Base-by-base conservation (phyloP, 2,329 filamentous ascomycete species). In the Sclerotinia borealis region DNA sequence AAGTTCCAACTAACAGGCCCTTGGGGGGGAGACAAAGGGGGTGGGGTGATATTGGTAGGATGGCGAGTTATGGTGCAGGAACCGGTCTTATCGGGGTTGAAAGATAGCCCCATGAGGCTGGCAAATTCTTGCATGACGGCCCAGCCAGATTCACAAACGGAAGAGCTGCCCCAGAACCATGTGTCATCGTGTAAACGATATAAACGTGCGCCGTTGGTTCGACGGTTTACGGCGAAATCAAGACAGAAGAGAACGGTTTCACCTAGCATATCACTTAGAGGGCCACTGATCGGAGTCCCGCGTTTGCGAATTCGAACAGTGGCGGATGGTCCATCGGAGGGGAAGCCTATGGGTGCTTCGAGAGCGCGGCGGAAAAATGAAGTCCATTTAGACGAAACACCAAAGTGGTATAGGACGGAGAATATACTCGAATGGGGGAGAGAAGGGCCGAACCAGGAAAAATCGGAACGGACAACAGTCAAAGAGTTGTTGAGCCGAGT, bases 171-270 rank as follows among this genome's bases (percentile, higher is more conserved):
- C 85, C 86, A 89, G 71, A 88, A 85, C 85, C 85, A 89, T 59
- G 88, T 78, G 67, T 89, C 85, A 66, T 88, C 86, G 58, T 87
- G 81, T 43, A 88, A 77, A 15, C 87, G 82, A 71, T 86, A 86
- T 13, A 89, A 73, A n/a, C 79, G 76, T 1, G 76, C 75, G 0
- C 85, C 85, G 7, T 72, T 68, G 0, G 85, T 86, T 3, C 76
- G 73, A 64, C 83, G 80, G 63, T 88, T 89, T 62, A 89, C 80
- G 0, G 83, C 80, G 68, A 85, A 85, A 69, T 89, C 87, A 68
- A 89, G 80, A 65, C 83, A 85, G 70, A 89, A 89, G 0, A 90
- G 74, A 0, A 86, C 76, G 0, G 79, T 75, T 70, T 89, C 87
- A 0, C 83, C 82, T 54, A 89, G 79, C 15, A 83, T 75, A 49